phyloP scores from a whole-genome alignment of 2,329 filamentous ascomycete genomes.

The Ceratocystis cubensis region DNA sequence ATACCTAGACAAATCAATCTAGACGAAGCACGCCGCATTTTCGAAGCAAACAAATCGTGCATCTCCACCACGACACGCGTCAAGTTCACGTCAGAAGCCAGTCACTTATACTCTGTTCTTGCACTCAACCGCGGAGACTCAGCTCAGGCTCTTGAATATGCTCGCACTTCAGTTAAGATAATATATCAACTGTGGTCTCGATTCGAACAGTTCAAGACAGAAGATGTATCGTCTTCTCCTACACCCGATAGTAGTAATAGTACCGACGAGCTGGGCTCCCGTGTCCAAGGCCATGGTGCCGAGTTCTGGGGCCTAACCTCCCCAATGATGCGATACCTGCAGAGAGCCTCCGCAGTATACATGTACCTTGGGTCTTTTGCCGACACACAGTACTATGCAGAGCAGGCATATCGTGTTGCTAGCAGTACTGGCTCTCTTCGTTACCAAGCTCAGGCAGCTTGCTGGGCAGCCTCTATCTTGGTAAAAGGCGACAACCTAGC shows the following conservation, averaged over 20 bases:
- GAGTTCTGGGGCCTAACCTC: slow-evolving; percentile 70
- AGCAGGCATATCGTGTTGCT: slow-evolving; percentile 70
- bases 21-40: slow-evolving; percentile 17
- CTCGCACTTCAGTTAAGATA: slow-evolving; percentile 44
- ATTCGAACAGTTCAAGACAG: slow-evolving; percentile 32
- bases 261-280: slow-evolving; percentile 20
- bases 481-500: slow-evolving; percentile 37
- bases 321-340: slow-evolving; percentile 57
- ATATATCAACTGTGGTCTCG: slow-evolving; percentile 45
- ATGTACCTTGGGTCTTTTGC: slow-evolving; percentile 75
- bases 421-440: slow-evolving; percentile 51
- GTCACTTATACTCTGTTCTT: slow-evolving; percentile 51
- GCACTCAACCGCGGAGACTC: slow-evolving; percentile 50
- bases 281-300: slow-evolving; percentile 32
- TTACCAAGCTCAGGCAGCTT: slow-evolving; percentile 41
- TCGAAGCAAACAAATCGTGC: slow-evolving; percentile 19
- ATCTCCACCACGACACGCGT: slow-evolving; percentile 43
- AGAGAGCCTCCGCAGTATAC: slow-evolving; percentile 65
- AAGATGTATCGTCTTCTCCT: slow-evolving; percentile 22
- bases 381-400: slow-evolving; percentile 77
- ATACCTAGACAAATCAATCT: slow-evolving; percentile 15
- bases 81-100: slow-evolving; percentile 24
- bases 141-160: slow-evolving; percentile 44
- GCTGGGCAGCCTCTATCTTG: slow-evolving; percentile 44
- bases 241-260: slow-evolving; percentile 23